Evolutionary conservation across 257 asterid species (phyloP), one percentile per base, ranked within the genome.

Genomic region (Datura wrightii): DNA sequence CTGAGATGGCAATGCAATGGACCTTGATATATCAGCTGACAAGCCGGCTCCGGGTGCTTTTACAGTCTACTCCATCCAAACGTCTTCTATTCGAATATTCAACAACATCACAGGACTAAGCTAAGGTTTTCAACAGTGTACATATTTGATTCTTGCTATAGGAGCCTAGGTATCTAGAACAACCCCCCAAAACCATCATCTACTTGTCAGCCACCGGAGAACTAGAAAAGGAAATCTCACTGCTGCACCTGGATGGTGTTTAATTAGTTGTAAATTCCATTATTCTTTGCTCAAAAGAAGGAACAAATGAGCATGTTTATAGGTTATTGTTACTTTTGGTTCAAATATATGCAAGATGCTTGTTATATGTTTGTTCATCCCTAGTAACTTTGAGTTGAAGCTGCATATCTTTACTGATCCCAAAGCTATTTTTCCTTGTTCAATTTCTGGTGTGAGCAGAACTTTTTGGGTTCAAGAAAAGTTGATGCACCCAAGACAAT

Each of bases 1-100:
- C 98, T 19, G 98, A 97, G 93, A 97, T 94, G 99, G 98, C 98
- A 31, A 94, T 94, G 98, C 99, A 97, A 85, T 97, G 99, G 98
- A 97, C 98, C 8, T 89, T 97, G 89, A 97, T 95, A 92, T 97
- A 97, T 90, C 97, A 92, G 87, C 98, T 97, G 69, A 97, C 98
- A 1, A 96, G 98, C 88, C 98, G 99, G 74, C 90, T 97, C 9
- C 92, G 98, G 1, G 93, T 97, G 76, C 98, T 97, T 71, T 90
- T 97, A 52, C 99, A 97, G 59, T 97, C 99, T 66, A 95, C 98
- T 19, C 99, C 99, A 48, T 94, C 93, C 58, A 97, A 94, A 84
- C 98, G 99, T 8, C 97, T 97, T 83, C 85, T 97, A 13, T 97
- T 97, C 9, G 99, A 97, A 83, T 97, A 97, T 71, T 95, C 99